phyloP scores from a whole-genome alignment of 805 yeast species.

The Candida parachauliodes region DNA sequence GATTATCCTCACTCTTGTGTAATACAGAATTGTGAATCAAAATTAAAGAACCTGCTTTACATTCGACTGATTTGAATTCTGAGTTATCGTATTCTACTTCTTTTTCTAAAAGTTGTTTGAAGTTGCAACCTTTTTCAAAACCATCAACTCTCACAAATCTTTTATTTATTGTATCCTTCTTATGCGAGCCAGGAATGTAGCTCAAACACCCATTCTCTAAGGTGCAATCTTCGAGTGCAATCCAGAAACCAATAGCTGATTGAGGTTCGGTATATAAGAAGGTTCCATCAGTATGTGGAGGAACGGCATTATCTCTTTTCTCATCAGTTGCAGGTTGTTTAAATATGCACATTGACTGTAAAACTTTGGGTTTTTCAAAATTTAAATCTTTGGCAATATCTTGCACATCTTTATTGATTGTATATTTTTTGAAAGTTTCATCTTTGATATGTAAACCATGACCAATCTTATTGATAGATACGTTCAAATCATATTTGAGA shows the following conservation, averaged over 20 bases:
- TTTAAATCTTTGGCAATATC: slow-evolving; percentile 51
- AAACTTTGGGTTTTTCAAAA: slow-evolving; percentile 62
- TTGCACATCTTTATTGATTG: slow-evolving; percentile 49
- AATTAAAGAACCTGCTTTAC: slow-evolving; percentile 70
- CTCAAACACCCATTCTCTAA: slow-evolving; percentile 61
- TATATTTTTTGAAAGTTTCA: slow-evolving; percentile 44
- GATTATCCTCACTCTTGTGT: slow-evolving; percentile 66
- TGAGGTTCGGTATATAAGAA: slow-evolving; percentile 71
- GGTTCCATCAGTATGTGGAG: slow-evolving; percentile 73
- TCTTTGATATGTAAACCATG: slow-evolving; percentile 68
- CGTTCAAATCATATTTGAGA: slow-evolving; percentile 48
- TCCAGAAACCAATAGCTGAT: slow-evolving; percentile 76
- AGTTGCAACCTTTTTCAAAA: slow-evolving; percentile 54
- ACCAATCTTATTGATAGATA: slow-evolving; percentile 72
- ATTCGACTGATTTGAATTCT: slow-evolving; percentile 47
- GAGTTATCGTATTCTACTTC: slow-evolving; percentile 30
- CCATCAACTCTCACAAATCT: slow-evolving; percentile 57
- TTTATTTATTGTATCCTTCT: slow-evolving; percentile 25
- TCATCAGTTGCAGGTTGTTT: slow-evolving; percentile 54
- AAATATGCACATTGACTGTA: slow-evolving; percentile 77
- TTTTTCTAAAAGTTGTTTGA: slow-evolving; percentile 21
- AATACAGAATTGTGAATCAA: slow-evolving; percentile 68
- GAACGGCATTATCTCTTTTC: slow-evolving; percentile 54
- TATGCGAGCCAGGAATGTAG: slow-evolving; percentile 26
- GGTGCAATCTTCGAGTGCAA: slow-evolving; percentile 79